Conservation (phyloP, 352 stramenopile genomes). For the Phytophthora citrophthora region DNA sequence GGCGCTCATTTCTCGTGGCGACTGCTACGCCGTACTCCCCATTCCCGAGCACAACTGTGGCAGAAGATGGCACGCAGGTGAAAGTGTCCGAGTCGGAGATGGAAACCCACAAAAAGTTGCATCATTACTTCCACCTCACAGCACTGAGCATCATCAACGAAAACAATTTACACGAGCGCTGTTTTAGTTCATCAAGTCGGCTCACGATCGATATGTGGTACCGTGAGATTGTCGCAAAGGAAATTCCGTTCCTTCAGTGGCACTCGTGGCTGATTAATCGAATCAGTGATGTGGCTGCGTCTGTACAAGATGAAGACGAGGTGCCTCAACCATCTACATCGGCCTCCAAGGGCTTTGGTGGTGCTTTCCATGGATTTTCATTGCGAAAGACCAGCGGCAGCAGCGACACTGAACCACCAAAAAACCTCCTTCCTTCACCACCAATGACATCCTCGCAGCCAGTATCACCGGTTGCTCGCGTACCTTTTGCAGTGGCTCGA, state of each 20-base stretch:
- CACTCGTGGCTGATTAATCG: slow-evolving; percentile 86
- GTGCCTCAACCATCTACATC: slow-evolving; percentile 7
- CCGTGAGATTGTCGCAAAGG: slow-evolving; percentile 69
- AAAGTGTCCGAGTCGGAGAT: slow-evolving; percentile 59
- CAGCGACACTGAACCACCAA: slow-evolving; percentile 7
- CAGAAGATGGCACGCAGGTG: slow-evolving; percentile 43
- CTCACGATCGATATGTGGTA: slow-evolving; percentile 88
- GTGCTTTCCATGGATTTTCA: slow-evolving; percentile 35
- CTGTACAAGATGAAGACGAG: slow-evolving; percentile 48
- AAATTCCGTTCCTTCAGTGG: slow-evolving; percentile 82
- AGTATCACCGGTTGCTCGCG: slow-evolving; percentile 36
- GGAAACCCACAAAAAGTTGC: slow-evolving; percentile 82
- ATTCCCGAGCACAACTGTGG: slow-evolving; percentile 38
- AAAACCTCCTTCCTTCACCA: slow-evolving; percentile 30
- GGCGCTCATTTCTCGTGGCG: slow-evolving; percentile 27
- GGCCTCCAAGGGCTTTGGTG: slow-evolving; percentile 15
- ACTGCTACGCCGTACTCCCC: slow-evolving; percentile 40
- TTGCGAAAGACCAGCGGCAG: slow-evolving; percentile 24
- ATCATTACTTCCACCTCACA: slow-evolving; percentile 90
- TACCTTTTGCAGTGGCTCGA: slow-evolving; percentile 69
- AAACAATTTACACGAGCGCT: slow-evolving; percentile 81
- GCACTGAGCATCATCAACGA: slow-evolving; percentile 89
- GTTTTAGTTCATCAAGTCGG: slow-evolving; percentile 83
- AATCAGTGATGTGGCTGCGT: slow-evolving; percentile 67
- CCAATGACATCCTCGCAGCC: slow-evolving; percentile 25